phyloP scores from a whole-genome alignment of 495 filamentous ascomycete species.

The Lasiosphaeris hirsuta region DNA sequence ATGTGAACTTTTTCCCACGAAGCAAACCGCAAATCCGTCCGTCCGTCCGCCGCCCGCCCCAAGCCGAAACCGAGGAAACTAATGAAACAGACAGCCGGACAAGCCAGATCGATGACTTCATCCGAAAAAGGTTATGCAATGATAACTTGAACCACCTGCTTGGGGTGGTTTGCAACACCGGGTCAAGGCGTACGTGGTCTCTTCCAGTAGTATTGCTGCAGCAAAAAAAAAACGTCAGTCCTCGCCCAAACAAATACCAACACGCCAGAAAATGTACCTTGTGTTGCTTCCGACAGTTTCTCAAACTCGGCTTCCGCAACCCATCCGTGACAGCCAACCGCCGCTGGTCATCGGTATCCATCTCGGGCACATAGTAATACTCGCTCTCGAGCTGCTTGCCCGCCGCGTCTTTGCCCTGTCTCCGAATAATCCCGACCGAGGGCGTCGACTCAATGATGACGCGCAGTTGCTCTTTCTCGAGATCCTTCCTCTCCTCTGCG shows the following conservation, averaged over 20 bases:
- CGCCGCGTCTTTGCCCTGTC: slow-evolving; percentile 93
- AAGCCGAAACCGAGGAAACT: no score
- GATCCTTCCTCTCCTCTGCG: slow-evolving; percentile 53
- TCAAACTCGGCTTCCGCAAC: slow-evolving; percentile 79
- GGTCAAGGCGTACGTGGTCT: slow-evolving; percentile 58
- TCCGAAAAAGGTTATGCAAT: not conserved
- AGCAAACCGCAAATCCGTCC: slow-evolving; percentile 1
- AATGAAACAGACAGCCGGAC: not conserved
- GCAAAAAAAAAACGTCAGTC: slow-evolving; percentile 6
- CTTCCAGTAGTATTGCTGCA: slow-evolving; percentile 92
- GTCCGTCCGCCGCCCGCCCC: not conserved
- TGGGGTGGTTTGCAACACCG: not conserved
- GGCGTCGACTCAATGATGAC: slow-evolving; percentile 65
- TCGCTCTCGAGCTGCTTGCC: slow-evolving; percentile 92
- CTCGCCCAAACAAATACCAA: not conserved
- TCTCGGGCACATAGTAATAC: slow-evolving; percentile 95
- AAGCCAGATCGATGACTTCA: not conserved
- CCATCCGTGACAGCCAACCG: slow-evolving; percentile 81
- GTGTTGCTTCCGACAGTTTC: slow-evolving; percentile 87
- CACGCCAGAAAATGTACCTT: slow-evolving; percentile 62
- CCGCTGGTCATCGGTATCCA: slow-evolving; percentile 74
- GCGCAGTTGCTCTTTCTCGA: slow-evolving; percentile 61
- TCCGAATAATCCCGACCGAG: slow-evolving; percentile 81
- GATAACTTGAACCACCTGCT: not conserved
- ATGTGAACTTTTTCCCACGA: slow-evolving; percentile 10